phyloP scores from a whole-genome alignment of 2,329 filamentous ascomycete species.

The Onygenales sp. region DNA sequence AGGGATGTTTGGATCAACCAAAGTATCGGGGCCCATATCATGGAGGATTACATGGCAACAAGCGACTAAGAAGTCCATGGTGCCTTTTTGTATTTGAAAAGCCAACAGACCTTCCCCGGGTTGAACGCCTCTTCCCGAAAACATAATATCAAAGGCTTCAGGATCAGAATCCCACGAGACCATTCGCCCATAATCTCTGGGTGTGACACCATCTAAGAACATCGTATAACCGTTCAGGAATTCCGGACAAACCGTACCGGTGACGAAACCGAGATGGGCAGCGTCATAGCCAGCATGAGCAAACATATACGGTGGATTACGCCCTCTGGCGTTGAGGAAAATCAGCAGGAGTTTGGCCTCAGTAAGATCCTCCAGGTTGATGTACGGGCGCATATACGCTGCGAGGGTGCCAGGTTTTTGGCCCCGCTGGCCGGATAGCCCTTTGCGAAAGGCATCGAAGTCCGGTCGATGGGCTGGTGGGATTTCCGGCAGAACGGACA shows the following conservation, averaged over 20 bases:
- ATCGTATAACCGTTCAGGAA: constrained; percentile 25
- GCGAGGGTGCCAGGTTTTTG: constrained; percentile 14
- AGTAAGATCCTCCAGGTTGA: constrained; percentile 47
- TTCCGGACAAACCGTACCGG: constrained; percentile 13
- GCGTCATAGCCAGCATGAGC: constrained; percentile 35
- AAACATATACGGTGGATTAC: constrained; percentile 39
- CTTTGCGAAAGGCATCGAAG: constrained; percentile 23
- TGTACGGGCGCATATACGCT: constrained; percentile 41
- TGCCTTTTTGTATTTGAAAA: constrained; percentile 42
- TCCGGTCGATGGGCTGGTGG: constrained; percentile 42
- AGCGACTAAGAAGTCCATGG: constrained; percentile 40
- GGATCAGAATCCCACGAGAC: constrained; percentile 26
- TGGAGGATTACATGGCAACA: constrained; percentile 42
- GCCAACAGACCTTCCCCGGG: constrained; percentile 40
- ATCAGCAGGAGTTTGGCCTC: constrained; percentile 37
- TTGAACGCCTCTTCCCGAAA: constrained; percentile 26
- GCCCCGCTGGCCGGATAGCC: not conserved
- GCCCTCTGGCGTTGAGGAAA: constrained; percentile 43
- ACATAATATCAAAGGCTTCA: constrained; percentile 30
- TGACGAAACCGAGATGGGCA: constrained; percentile 19
- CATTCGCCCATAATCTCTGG: constrained; percentile 26
- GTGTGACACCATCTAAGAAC: constrained; percentile 20
- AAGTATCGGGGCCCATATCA: constrained; percentile 32
- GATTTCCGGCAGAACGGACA: constrained; percentile 41
- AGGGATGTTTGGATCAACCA: constrained; percentile 22